Percentiles rank a stretch among this genome's conserved stretches.
These are phyloP conservation scores for Sphaerulina vaccinii DNA, from an alignment of 2,329 filamentous ascomycete species.

Conservation along the genomic window DNA sequence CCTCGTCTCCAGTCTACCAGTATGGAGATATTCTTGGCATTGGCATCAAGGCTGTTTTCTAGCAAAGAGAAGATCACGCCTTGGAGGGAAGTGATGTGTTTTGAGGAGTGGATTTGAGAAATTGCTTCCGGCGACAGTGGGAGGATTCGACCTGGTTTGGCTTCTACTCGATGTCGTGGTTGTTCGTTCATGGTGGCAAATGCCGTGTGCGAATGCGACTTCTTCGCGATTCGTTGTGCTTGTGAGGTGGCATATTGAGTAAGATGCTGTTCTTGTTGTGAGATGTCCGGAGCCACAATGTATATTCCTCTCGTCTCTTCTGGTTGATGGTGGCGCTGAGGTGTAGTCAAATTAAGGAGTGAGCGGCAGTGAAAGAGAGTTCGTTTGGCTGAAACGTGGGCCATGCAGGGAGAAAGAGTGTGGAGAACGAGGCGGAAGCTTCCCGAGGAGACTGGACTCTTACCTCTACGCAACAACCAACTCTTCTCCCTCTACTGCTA, in stretches of 20 bases:
- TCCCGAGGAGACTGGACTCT: background rate
- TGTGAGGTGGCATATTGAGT: slow-evolving; percentile 15
- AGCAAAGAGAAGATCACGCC: slow-evolving; percentile 69
- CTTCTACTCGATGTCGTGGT: slow-evolving; percentile 6
- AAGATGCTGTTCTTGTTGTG: slow-evolving; percentile 7
- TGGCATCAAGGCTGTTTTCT: slow-evolving; percentile 82
- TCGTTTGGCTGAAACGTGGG: slow-evolving; percentile 2
- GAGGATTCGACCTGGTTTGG: slow-evolving; percentile 22
- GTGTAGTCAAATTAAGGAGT: slow-evolving; percentile 3
- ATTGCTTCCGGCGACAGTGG: slow-evolving; percentile 30
- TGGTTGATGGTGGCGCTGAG: background rate
- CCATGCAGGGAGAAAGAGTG: background rate
- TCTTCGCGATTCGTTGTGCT: slow-evolving; percentile 7
- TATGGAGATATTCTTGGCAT: slow-evolving; percentile 66
- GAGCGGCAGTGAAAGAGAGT: background rate
- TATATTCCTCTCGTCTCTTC: background rate
- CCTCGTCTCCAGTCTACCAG: slow-evolving; percentile 73
- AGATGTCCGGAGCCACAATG: slow-evolving; percentile 17
- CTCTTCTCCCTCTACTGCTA: background rate
- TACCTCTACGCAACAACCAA: background rate
- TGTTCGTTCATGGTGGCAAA: slow-evolving; percentile 10
- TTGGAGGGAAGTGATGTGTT: slow-evolving; percentile 72
- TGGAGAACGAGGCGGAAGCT: background rate
- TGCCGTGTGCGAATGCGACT: slow-evolving; percentile 22
- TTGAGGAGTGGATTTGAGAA: slow-evolving; percentile 79